phyloP scores from a whole-genome alignment of 2,329 filamentous ascomycete species.

The Aulographum hederae region DNA sequence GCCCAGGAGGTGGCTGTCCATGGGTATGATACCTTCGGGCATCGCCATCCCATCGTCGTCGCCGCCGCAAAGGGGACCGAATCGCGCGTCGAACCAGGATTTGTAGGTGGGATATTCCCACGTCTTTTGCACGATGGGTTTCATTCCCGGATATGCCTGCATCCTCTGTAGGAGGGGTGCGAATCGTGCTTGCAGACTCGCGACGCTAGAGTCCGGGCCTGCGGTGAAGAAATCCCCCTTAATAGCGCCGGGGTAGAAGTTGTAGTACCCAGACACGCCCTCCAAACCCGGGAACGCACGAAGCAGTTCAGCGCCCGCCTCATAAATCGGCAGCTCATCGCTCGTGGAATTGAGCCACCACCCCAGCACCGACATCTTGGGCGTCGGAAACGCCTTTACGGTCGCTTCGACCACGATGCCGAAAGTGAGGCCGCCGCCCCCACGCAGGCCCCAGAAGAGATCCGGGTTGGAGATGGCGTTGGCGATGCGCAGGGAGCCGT shows the following conservation, averaged over 20 bases:
- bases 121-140: too few relatives aligned
- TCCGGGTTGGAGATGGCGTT: conserved; percentile 16
- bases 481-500: conserved; percentile 15
- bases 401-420: conserved; percentile 17
- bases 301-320: conserved; percentile 1
- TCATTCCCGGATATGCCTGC: too few relatives aligned
- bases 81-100: conserved; percentile 2
- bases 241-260: conserved; percentile 2
- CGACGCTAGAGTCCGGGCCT: conserved; percentile 1
- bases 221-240: conserved; percentile 2
- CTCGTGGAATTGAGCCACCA: conserved; percentile 2
- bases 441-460: conserved; percentile 17
- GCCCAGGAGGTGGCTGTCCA: neutral
- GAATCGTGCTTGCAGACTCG: neutral
- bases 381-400: conserved; percentile 10
- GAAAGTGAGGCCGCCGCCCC: conserved; percentile 9
- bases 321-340: too few relatives aligned
- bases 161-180: too few relatives aligned
- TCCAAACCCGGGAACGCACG: conserved; percentile 1
- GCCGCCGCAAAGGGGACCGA: neutral
- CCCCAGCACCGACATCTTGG: conserved; percentile 2
- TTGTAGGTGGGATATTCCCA: conserved; percentile 2
- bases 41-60: conserved; percentile 1
- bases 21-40: neutral
- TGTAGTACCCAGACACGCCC: conserved; percentile 3